Conservation (phyloP, 306 rosid genomes). For the Rosa lucieae region DNA sequence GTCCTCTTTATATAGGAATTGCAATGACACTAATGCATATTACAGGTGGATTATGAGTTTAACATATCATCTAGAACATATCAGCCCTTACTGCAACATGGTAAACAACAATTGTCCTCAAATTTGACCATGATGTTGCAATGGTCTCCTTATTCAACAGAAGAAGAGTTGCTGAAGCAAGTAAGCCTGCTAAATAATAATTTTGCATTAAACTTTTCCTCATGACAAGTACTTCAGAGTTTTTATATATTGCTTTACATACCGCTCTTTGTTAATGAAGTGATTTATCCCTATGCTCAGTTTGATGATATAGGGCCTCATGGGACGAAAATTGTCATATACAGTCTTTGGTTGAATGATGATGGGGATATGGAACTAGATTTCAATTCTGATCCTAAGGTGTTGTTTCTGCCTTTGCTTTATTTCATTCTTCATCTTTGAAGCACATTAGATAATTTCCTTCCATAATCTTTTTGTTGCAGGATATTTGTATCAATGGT, state of each 20-base stretch:
- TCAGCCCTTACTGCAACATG: conserved; percentile 43
- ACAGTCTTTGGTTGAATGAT: conserved; percentile 80
- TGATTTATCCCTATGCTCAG: conserved; percentile 40
- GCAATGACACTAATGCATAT: not conserved
- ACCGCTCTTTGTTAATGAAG: not conserved
- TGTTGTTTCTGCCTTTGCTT: conserved; percentile 23
- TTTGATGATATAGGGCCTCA: conserved; percentile 77
- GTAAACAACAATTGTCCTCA: conserved; percentile 48
- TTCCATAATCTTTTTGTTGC: conserved; percentile 17
- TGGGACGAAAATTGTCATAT: conserved; percentile 83
- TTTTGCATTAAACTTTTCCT: not conserved
- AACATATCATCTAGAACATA: conserved; percentile 43
- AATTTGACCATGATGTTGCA: conserved; percentile 65
- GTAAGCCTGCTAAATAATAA: conserved; percentile 34
- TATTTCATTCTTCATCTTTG: conserved; percentile 7
- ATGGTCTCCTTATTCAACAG: conserved; percentile 91
- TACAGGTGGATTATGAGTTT: conserved; percentile 76
- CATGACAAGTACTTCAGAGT: not conserved
- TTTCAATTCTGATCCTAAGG: conserved; percentile 67
- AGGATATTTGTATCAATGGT: conserved; percentile 78
- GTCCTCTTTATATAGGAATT: not conserved
- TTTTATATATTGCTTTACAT: not conserved
- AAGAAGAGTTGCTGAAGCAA: conserved; percentile 72
- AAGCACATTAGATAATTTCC: not conserved
- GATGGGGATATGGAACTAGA: conserved; percentile 73